Percentiles rank a stretch among this genome's conserved stretches.
phyloP scores from a whole-genome alignment of 495 filamentous ascomycete genomes.

The Neurospora terricola region DNA sequence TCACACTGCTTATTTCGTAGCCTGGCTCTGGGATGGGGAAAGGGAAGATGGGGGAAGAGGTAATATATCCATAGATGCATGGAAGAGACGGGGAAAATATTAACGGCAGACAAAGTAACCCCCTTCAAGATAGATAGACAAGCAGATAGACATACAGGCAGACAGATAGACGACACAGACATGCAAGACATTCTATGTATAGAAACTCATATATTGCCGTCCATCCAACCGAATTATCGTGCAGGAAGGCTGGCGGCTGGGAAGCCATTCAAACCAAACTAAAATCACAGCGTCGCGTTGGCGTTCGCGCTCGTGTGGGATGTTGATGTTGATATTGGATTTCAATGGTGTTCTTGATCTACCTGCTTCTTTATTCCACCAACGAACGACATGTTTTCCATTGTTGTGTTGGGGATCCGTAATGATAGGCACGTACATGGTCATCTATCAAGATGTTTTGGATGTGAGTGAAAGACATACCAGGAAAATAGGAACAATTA shows the following conservation, averaged over 20 bases:
- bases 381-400: not conserved
- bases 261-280: not conserved
- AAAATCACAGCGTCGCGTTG: not conserved
- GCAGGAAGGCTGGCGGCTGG: not conserved
- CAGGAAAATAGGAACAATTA: too few species aligned
- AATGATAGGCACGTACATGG: too few species aligned
- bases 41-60: not conserved
- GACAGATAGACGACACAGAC: not conserved
- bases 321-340: not conserved
- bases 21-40: not conserved
- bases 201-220: not conserved
- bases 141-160: not conserved
- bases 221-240: not conserved
- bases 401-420: not conserved
- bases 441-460: too few species aligned
- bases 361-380: not conserved
- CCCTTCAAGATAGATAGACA: not conserved
- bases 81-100: not conserved
- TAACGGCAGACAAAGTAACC: not conserved
- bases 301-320: not conserved
- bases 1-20: not conserved
- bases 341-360: not conserved
- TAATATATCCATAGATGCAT: not conserved
- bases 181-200: not conserved
- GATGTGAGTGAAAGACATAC: too few species aligned